Conservation (phyloP, 345 rosid genomes). For the Odontarrhena argentea region DNA sequence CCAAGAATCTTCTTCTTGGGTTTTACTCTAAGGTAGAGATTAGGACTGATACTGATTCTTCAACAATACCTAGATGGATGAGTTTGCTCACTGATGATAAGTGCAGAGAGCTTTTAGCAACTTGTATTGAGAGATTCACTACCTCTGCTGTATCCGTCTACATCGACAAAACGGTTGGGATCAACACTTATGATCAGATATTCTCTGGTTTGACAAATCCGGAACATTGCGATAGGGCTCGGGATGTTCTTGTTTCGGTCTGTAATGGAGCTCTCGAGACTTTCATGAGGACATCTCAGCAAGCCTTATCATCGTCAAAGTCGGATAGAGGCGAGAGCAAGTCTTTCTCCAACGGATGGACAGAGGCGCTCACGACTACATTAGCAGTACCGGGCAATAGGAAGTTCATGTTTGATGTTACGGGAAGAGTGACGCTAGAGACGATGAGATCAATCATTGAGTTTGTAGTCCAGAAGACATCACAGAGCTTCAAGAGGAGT, state of each 20-base stretch:
- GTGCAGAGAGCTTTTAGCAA: constrained; percentile 71
- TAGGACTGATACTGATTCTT: neutral
- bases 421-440: constrained; percentile 86
- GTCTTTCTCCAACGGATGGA: constrained; percentile 50
- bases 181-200: constrained; percentile 75
- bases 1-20: constrained; percentile 82
- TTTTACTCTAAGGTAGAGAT: constrained; percentile 47
- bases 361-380: constrained; percentile 53
- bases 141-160: constrained; percentile 73
- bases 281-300: constrained; percentile 73
- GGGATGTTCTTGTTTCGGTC: constrained; percentile 69
- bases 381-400: constrained; percentile 74
- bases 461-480: constrained; percentile 64
- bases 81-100: constrained; percentile 51
- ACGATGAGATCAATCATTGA: constrained; percentile 67
- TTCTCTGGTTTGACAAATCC: constrained; percentile 91
- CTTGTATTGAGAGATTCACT: constrained; percentile 80
- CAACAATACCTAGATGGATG: constrained; percentile 58
- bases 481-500: constrained; percentile 60
- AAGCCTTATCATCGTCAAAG: constrained; percentile 52
- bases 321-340: constrained; percentile 14
- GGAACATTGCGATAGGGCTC: constrained; percentile 59
- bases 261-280: constrained; percentile 89
- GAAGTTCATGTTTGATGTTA: constrained; percentile 80
- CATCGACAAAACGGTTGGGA: constrained; percentile 74